Conservation (phyloP, 2,329 filamentous ascomycete genomes). For the Cladophialophora yegresii region DNA sequence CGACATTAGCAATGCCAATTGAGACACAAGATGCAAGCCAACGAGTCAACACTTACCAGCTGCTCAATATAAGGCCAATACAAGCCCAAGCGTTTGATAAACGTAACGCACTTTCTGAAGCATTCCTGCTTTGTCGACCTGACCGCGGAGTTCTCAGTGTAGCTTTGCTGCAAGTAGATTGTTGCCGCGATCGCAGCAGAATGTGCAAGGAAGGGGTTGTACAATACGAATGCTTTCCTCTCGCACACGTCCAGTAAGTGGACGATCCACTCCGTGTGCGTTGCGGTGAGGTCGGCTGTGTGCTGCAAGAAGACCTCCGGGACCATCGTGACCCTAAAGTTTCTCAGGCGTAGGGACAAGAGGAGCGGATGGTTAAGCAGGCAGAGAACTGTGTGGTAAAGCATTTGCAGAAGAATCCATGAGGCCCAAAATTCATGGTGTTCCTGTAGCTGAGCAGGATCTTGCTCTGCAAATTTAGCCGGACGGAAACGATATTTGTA, state of each 20-base stretch:
- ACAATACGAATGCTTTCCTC: slow-evolving; percentile 50
- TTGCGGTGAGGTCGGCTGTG: slow-evolving; percentile 55
- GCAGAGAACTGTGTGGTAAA: slow-evolving; percentile 57
- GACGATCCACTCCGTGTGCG: slow-evolving; percentile 57
- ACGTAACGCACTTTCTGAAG: slow-evolving; percentile 50
- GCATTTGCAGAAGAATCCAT: slow-evolving; percentile 56
- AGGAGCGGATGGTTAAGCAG: slow-evolving; percentile 59
- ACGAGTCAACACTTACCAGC: slow-evolving; percentile 41
- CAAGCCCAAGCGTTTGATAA: slow-evolving; percentile 47
- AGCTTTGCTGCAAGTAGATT: slow-evolving; percentile 58
- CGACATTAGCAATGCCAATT: background rate
- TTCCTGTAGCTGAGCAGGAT: slow-evolving; percentile 47
- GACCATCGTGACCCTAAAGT: slow-evolving; percentile 53
- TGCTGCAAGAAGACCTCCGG: slow-evolving; percentile 59
- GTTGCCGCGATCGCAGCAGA: slow-evolving; percentile 57
- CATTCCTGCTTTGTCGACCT: slow-evolving; percentile 48
- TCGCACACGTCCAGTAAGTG: slow-evolving; percentile 54
- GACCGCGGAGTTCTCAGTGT: slow-evolving; percentile 47
- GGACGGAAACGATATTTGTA: slow-evolving; percentile 55
- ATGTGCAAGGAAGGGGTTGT: slow-evolving; percentile 53
- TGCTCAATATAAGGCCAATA: slow-evolving; percentile 52
- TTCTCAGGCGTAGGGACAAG: slow-evolving; percentile 55
- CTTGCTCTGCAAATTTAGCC: slow-evolving; percentile 50
- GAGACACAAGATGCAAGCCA: background rate
- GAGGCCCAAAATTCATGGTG: slow-evolving; percentile 57